A percentile compares a stretch with the other conserved stretches of the same genome.
Conservation (phyloP, 345 rosid species). For the Populus deltoides region DNA sequence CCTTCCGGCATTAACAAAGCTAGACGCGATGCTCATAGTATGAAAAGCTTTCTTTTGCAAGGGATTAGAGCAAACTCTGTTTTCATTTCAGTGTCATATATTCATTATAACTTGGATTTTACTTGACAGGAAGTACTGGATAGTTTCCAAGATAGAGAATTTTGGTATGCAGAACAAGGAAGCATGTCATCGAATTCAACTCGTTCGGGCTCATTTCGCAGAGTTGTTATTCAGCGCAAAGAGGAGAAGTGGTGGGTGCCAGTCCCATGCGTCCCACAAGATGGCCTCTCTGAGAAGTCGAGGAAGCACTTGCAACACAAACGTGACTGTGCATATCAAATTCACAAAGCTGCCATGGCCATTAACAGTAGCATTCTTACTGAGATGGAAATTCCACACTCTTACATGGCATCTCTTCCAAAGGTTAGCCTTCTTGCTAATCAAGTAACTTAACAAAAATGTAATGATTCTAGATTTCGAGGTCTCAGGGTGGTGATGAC, state of each 20-base stretch:
- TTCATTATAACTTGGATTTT: background rate
- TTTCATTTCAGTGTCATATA: background rate
- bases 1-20: conserved; percentile 83
- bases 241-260: conserved; percentile 99
- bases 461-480: background rate
- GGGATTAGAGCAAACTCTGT: background rate
- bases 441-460: background rate
- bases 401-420: conserved; percentile 79
- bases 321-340: conserved; percentile 73
- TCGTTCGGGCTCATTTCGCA: conserved; percentile 67
- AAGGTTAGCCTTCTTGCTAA: conserved; percentile 48
- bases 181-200: conserved; percentile 67
- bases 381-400: conserved; percentile 87
- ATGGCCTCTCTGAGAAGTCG: conserved; percentile 74
- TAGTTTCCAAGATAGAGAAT: conserved; percentile 67
- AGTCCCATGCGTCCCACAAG: conserved; percentile 71
- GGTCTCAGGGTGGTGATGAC: background rate
- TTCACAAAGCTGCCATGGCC: conserved; percentile 96
- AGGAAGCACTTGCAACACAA: conserved; percentile 64
- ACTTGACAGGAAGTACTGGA: conserved; percentile 78
- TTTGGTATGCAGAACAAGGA: conserved; percentile 94
- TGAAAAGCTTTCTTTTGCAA: conserved; percentile 14
- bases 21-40: conserved; percentile 81
- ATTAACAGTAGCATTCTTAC: conserved; percentile 75
- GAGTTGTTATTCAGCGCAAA: conserved; percentile 60